Base-by-base conservation (phyloP, 768 basidiomycete species). In the Guyanaporus albipodus region DNA sequence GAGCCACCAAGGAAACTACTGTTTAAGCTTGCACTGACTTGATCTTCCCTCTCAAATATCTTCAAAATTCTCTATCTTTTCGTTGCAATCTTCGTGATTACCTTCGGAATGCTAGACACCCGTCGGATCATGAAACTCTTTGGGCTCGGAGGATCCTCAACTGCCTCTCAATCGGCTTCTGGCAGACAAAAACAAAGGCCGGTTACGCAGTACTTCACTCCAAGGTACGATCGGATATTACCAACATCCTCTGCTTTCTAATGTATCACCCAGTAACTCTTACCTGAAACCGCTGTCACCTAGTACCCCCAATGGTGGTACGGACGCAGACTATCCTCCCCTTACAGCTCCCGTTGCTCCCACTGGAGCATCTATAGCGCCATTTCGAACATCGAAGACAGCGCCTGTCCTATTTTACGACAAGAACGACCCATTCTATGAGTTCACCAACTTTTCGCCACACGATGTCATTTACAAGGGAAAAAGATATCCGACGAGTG, bases 371-470 rank as follows among this genome's bases (percentile, higher is more conserved):
- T 66, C 66, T 18, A 46, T 66, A 38, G 54, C 64, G 21, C 64
- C 64, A 12, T 66, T 66, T 34, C 42, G 40, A 41, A 32, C 53
- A 22, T 33, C 56, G 19, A 65, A 62, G 18, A 64, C 67, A 8
- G 58, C 62, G 7, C 70, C 69, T 6, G 71, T 85, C 46, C 60
- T 80, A 3, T 86, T 86, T 59, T 85, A 86, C 54, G 73, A 84
- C 54, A 85, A 78, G 57, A 67, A 75, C 11, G 70, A 76, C 35
- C 80, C 82, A 10, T 72, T 84, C 58, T 84, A 85, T 50, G 83
- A 80, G 7, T 85, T 86, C 57, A 85, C 84, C 33, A 85, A 85
- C 61, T 86, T 86, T 62, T 86, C 86, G 9, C 61, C 78, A 1
- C 84, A 87, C 61, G 70, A 78, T 35, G 77, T 88, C 9, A 55